Conservation (phyloP, 1,284 basidiomycete genomes). For the Cryptococcus jaspeensis region DNA sequence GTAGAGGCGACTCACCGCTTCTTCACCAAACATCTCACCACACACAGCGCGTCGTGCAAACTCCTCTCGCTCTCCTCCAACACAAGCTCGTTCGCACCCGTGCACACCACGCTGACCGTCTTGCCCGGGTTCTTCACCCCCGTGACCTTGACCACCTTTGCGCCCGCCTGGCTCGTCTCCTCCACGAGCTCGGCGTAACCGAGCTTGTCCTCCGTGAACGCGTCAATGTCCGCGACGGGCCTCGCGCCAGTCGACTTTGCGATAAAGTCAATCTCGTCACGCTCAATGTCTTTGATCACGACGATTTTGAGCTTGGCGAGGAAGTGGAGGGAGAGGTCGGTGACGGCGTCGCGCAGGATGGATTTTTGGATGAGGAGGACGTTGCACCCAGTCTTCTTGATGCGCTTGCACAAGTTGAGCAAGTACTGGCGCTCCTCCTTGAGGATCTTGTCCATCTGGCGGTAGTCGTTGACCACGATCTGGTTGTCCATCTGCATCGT, state of each 20-base stretch:
- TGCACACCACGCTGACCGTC: slow-evolving; percentile 94
- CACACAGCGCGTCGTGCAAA: slow-evolving; percentile 96
- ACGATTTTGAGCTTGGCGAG: slow-evolving; percentile 96
- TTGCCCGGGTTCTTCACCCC: slow-evolving; percentile 94
- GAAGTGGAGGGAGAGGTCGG: slow-evolving; percentile 98
- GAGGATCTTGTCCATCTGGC: slow-evolving; percentile 99
- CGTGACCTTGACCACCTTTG: slow-evolving; percentile 90
- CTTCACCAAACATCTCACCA: slow-evolving; percentile 97
- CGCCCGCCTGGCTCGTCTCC: slow-evolving; percentile 79
- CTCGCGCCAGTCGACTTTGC: slow-evolving; percentile 93
- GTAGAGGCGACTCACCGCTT: slow-evolving; percentile 66
- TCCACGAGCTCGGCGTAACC: slow-evolving; percentile 95
- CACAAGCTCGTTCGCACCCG: slow-evolving; percentile 89
- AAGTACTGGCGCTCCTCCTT: slow-evolving; percentile 97
- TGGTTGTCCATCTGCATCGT: slow-evolving; percentile 93
- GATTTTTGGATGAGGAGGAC: slow-evolving; percentile 99
- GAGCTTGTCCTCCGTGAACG: slow-evolving; percentile 98
- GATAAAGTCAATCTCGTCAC: slow-evolving; percentile 98
- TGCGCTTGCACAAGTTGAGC: slow-evolving; percentile 97
- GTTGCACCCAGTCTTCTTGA: slow-evolving; percentile 99
- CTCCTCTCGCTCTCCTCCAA: slow-evolving; percentile 96
- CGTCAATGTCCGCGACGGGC: slow-evolving; percentile 96
- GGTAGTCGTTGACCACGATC: slow-evolving; percentile 98
- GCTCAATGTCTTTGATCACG: slow-evolving; percentile 96
- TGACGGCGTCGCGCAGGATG: slow-evolving; percentile 96